phyloP scores from a whole-genome alignment of 129 eudicot species.

The Chrysanthemum makinoi region DNA sequence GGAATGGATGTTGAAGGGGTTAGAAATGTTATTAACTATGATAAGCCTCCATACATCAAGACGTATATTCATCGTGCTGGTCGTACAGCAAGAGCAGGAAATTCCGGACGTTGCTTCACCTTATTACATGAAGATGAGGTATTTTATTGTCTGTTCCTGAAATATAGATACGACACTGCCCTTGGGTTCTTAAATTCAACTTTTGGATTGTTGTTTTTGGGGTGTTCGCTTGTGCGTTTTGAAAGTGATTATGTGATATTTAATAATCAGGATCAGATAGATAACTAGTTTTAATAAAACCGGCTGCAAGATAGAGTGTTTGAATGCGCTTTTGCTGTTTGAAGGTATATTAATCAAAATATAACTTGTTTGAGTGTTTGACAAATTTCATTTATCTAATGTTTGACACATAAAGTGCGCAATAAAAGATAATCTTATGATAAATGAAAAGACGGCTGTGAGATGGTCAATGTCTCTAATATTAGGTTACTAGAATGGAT shows the following conservation, averaged over 20 bases:
- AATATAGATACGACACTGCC: background rate
- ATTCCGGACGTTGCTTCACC: constrained; percentile 75
- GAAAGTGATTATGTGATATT: background rate
- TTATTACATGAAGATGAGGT: constrained; percentile 74
- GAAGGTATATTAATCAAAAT: background rate
- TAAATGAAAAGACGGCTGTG: too few relatives aligned
- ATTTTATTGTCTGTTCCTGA: constrained; percentile 7
- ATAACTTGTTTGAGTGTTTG: background rate
- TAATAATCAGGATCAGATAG: background rate
- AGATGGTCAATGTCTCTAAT: too few relatives aligned
- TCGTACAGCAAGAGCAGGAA: constrained; percentile 94
- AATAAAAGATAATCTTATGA: too few relatives aligned
- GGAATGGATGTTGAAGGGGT: constrained; percentile 96
- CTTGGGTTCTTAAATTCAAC: too few relatives aligned
- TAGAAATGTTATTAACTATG: constrained; percentile 78
- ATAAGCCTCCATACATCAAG: constrained; percentile 69
- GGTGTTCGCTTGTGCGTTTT: background rate
- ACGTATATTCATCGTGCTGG: constrained; percentile 96
- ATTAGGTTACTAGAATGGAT: too few relatives aligned
- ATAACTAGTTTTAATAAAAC: background rate
- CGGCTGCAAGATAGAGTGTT: background rate
- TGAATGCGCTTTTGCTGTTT: constrained; percentile 2
- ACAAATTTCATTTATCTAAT: background rate
- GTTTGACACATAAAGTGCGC: too few relatives aligned
- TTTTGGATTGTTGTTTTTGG: constrained; percentile 58